phyloP scores from a whole-genome alignment of 2,329 filamentous ascomycete species.

The Chalara sp. region DNA sequence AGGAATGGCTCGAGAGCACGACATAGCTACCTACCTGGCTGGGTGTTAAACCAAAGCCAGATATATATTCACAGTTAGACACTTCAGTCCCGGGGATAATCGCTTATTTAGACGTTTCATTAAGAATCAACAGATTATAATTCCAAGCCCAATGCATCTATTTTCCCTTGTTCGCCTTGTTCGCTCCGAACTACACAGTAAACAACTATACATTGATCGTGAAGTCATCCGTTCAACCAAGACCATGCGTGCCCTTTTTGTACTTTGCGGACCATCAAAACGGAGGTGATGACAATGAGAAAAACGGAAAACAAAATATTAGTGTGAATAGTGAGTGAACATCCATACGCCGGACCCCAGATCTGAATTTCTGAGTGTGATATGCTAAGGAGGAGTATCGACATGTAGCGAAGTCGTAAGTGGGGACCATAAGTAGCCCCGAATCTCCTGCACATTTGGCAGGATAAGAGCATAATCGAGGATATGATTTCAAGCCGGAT shows the following conservation, averaged over 20 bases:
- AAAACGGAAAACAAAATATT: slow-evolving; percentile 21
- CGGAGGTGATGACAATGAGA: slow-evolving; percentile 15
- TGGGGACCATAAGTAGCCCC: too few species aligned
- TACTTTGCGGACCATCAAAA: slow-evolving; percentile 16
- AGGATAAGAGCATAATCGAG: too few species aligned
- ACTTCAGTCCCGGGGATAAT: too few species aligned
- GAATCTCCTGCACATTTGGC: too few species aligned
- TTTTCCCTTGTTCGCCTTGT: slow-evolving; percentile 25
- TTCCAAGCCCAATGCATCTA: slow-evolving; percentile 22
- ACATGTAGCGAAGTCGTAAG: slow-evolving; percentile 16
- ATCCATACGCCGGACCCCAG: slow-evolving; percentile 14
- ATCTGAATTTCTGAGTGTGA: background rate
- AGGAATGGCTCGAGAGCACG: too few species aligned
- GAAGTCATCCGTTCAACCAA: slow-evolving; percentile 20
- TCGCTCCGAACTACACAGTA: slow-evolving; percentile 19
- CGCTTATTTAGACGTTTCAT: too few species aligned
- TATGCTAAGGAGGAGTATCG: background rate
- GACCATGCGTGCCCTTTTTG: slow-evolving; percentile 14
- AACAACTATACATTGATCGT: slow-evolving; percentile 19
- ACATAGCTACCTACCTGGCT: too few species aligned
- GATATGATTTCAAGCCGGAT: too few species aligned
- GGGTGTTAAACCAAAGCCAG: too few species aligned
- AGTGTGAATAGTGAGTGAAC: slow-evolving; percentile 19
- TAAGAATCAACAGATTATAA: background rate
- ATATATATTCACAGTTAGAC: too few species aligned